These are phyloP conservation scores for Microthlaspi erraticum DNA, from an alignment of 345 rosid species.

Conservation along the genomic window DNA sequence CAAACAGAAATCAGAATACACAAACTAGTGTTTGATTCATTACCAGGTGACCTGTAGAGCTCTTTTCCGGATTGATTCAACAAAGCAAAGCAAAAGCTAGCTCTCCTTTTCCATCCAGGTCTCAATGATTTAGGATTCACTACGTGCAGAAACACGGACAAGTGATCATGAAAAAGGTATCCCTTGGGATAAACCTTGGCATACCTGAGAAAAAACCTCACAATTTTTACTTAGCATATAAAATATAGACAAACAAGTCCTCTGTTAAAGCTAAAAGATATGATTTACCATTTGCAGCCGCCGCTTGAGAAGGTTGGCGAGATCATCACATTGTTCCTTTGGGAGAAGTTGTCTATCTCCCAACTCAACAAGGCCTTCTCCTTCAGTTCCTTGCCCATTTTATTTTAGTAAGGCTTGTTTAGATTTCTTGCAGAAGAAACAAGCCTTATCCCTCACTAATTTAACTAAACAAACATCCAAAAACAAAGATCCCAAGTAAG, in stretches of 20 bases:
- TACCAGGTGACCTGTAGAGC: background rate
- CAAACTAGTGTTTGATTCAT: background rate
- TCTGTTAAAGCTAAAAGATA: constrained; percentile 2
- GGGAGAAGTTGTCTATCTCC: constrained; percentile 25
- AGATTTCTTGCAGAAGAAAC: no score
- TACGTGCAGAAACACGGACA: constrained; percentile 7
- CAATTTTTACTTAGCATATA: background rate
- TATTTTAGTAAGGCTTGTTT: background rate
- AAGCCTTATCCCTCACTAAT: no score
- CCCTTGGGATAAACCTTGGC: background rate
- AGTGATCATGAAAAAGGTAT: background rate
- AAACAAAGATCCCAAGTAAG: no score
- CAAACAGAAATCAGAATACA: background rate
- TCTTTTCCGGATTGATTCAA: constrained; percentile 20
- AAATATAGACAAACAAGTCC: background rate
- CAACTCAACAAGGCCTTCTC: background rate
- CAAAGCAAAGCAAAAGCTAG: background rate
- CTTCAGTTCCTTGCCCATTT: background rate
- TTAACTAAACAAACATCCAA: no score
- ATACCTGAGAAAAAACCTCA: constrained; percentile 8
- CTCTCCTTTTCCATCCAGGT: constrained; percentile 26
- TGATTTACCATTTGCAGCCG: constrained; percentile 27
- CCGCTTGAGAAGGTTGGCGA: constrained; percentile 26
- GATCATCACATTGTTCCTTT: background rate
- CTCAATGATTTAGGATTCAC: constrained; percentile 5